Evolutionary conservation across 1,139 yeast genomes (phyloP).

Genomic region (Kodamaea anthophila): DNA sequence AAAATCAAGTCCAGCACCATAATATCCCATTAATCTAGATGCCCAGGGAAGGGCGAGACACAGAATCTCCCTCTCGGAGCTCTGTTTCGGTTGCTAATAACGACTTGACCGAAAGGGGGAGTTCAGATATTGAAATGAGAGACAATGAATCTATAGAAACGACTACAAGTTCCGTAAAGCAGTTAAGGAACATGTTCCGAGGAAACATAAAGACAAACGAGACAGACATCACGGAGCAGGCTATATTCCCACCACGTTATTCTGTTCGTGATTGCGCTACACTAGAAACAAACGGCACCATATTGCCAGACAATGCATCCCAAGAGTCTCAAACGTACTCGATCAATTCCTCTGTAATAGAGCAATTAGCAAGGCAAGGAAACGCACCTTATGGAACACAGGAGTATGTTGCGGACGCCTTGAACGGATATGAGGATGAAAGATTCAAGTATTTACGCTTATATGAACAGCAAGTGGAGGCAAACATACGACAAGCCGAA

Average conservation of each 20-base stretch:
- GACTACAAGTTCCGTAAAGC: conserved; percentile 12
- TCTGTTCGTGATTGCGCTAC: too few species aligned
- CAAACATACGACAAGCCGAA: conserved; percentile 9
- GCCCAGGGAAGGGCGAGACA: conserved; percentile 10
- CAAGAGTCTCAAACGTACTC: conserved; percentile 15
- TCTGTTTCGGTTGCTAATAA: conserved; percentile 10
- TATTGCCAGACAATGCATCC: too few species aligned
- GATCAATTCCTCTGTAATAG: conserved; percentile 23
- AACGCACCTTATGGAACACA: conserved; percentile 1
- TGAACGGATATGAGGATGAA: conserved; percentile 14
- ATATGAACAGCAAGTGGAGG: conserved; percentile 19
- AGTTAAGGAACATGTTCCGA: conserved; percentile 12
- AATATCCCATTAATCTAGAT: too few species aligned
- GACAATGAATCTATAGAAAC: conserved; percentile 9
- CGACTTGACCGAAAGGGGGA: conserved; percentile 9
- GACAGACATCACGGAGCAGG: conserved; percentile 10
- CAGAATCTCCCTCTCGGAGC: conserved; percentile 10
- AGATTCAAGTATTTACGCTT: conserved; percentile 25
- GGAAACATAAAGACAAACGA: conserved; percentile 1
- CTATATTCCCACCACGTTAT: too few species aligned
- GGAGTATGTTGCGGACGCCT: conserved; percentile 1
- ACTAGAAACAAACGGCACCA: too few species aligned
- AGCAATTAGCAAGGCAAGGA: conserved; percentile 14
- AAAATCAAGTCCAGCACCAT: too few species aligned
- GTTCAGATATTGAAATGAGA: conserved; percentile 2